Conservation (phyloP, 108 stramenopile species). For the Skeletonema marinoi region DNA sequence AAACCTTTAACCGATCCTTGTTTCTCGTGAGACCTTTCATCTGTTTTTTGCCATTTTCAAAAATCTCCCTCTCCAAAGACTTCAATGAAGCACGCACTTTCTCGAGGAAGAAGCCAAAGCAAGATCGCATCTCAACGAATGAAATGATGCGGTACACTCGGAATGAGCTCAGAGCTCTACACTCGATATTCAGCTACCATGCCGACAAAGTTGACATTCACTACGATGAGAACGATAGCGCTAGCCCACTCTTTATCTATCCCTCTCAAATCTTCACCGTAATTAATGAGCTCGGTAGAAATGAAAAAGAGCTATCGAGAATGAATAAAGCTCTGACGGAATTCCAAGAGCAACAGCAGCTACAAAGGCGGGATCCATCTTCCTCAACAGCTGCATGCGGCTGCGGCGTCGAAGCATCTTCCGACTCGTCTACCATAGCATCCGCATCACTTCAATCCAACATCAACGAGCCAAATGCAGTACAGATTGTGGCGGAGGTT, state of each 20-base stretch:
- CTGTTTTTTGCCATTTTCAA: too few relatives aligned
- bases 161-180: background rate
- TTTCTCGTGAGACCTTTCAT: too few relatives aligned
- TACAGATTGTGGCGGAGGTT: background rate
- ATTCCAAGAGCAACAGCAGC: slow-evolving; percentile 7
- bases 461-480: background rate
- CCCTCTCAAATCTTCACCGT: background rate
- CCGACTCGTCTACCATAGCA: background rate
- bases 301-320: background rate
- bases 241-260: background rate
- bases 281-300: background rate
- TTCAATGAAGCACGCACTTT: too few relatives aligned
- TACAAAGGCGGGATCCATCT: background rate
- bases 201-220: background rate
- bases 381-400: background rate
- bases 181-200: slow-evolving; percentile 3
- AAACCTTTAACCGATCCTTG: too few relatives aligned
- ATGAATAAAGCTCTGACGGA: slow-evolving; percentile 1
- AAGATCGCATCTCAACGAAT: too few relatives aligned
- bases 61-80: too few relatives aligned
- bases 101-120: too few relatives aligned
- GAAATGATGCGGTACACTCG: too few relatives aligned
- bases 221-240: background rate
- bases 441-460: background rate
- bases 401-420: background rate